Evolutionary conservation across 495 filamentous ascomycete species (phyloP), one percentile per base, ranked within the genome.

Genomic region (Hypoxylon rickii): DNA sequence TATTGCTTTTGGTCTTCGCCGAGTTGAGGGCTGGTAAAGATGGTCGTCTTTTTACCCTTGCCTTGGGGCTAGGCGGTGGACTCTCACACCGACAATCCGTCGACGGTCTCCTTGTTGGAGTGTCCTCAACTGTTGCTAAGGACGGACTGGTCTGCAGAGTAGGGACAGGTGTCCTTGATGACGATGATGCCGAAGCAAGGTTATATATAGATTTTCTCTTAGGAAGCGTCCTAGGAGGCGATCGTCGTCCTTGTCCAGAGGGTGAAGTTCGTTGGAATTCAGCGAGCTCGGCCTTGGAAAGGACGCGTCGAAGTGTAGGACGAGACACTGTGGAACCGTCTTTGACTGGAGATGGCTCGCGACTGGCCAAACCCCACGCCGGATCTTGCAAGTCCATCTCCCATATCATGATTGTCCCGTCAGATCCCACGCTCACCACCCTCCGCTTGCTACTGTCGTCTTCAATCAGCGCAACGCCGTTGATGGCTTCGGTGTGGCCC

Each of bases 401-500:
- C 89, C 90, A 94, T 16, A 91, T 85, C 88, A 94, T 94, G 46
- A 94, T 84, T 2, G 89, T 88, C 15, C 89, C 89, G 68, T 96
- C 90, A 13, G 88, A 83, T 13, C 90, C 90, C 21, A 88, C 86
- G 54, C 86, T 91, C 32, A 94, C 78, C 37, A 93, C 67, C 40
- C 73, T 84, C 19, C 79, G 73, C 29, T 72, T 75, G 3, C 71
- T 65, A 7, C 82, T 73, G 1, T 79, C 70, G 2, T 73, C 73
- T 56, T 90, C 87, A 3, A 96, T 61, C 10, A 97, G 68, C n/a
- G 84, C 77, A 31, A 92, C 80, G 65, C 88, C 92, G 34, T 89
- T 94, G 34, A 97, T 86, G 34, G 90, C 88, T 65, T 96, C 92
- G 0, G 90, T 95, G 65, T 98, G 94, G 11, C 94, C 95, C 79